Conservation (phyloP, 305 asterid genomes). For the Fraxinus platypoda region DNA sequence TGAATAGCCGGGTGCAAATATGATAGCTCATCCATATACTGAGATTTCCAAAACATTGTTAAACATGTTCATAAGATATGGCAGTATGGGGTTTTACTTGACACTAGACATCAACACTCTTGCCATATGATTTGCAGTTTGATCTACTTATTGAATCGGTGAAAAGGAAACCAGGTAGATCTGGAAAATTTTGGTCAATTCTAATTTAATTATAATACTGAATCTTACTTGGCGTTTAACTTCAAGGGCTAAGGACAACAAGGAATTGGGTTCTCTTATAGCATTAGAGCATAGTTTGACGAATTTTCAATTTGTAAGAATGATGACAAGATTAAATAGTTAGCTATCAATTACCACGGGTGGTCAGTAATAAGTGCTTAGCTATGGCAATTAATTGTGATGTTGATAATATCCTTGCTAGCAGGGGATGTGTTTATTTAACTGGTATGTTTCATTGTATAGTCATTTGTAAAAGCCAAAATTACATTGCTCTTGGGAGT, state of each 20-base stretch:
- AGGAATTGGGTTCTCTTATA: background rate
- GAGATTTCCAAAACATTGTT: background rate
- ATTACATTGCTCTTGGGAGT: background rate
- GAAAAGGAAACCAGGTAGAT: background rate
- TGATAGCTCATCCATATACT: background rate
- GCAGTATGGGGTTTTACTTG: background rate
- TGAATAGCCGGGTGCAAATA: background rate
- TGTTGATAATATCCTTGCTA: background rate
- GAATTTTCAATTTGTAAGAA: background rate
- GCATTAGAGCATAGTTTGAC: background rate
- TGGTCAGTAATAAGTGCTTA: background rate
- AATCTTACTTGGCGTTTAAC: background rate
- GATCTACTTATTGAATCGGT: background rate
- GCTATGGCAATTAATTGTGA: background rate
- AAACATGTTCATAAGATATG: background rate
- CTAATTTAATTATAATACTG: background rate
- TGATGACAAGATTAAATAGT: background rate
- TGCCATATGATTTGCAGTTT: background rate
- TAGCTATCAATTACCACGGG: background rate
- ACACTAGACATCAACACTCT: background rate
- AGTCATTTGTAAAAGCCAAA: background rate
- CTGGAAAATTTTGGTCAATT: background rate
- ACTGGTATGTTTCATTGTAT: background rate
- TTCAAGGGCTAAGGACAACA: background rate
- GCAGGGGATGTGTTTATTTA: background rate